Evolutionary conservation across 805 yeast species (phyloP).

Genomic region (Saccharomycopsis sp.): DNA sequence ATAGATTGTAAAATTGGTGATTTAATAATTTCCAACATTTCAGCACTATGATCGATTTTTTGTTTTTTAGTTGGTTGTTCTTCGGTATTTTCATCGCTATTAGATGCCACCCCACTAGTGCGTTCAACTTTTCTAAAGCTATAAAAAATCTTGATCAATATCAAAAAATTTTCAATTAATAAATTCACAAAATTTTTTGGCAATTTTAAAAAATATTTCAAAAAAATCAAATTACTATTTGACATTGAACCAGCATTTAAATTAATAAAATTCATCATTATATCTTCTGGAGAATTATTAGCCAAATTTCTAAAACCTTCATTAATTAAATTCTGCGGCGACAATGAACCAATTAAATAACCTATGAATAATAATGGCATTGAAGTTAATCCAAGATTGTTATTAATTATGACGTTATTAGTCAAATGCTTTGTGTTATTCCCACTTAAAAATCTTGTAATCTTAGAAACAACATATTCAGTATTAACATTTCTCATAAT

Average conservation of each 20-base stretch:
- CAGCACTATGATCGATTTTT: not conserved
- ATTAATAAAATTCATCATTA: conserved; percentile 18
- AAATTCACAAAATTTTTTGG: conserved; percentile 32
- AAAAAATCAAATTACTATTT: conserved; percentile 19
- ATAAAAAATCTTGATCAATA: conserved; percentile 37
- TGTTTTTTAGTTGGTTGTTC: not conserved
- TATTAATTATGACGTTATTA: conserved; percentile 33
- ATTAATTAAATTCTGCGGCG: conserved; percentile 26
- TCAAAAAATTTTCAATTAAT: conserved; percentile 41
- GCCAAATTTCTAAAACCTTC: conserved; percentile 27
- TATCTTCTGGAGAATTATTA: conserved; percentile 17
- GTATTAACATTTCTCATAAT: conserved; percentile 17
- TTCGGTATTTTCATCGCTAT: not conserved
- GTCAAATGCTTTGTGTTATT: conserved; percentile 20
- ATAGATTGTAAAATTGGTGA: conserved; percentile 25
- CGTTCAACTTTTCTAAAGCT: conserved; percentile 27
- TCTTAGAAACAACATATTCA: conserved; percentile 12
- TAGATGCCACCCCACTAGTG: not conserved
- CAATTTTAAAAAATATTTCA: conserved; percentile 27
- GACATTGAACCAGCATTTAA: conserved; percentile 20
- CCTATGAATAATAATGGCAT: conserved; percentile 41
- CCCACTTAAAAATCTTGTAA: conserved; percentile 26
- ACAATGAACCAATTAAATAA: conserved; percentile 18
- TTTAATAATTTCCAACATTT: conserved; percentile 5
- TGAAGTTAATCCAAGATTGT: conserved; percentile 45